Base-by-base conservation (phyloP, 2,329 filamentous ascomycete species). In the Cryphonectria carpinicola region DNA sequence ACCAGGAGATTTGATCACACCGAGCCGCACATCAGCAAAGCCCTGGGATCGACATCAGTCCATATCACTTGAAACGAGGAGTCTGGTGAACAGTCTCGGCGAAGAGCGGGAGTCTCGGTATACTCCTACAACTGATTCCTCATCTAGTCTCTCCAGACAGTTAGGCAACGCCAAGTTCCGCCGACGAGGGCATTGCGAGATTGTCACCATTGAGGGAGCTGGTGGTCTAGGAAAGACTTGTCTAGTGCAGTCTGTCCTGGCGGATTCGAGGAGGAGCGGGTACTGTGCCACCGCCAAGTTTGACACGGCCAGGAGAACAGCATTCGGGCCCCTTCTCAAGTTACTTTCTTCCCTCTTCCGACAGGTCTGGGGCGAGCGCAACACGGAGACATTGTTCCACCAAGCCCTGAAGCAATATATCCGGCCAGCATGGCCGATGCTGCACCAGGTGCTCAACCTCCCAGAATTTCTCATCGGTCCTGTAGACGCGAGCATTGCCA, bases 261-360 rank as follows among this genome's bases (percentile, higher is more conserved):
- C 86, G 3, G 89, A 91, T 73, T 87, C 87, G 22, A 83, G 89
- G 65, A 84, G 86, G 62, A 85, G 86, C 71, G 89, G 89, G 3
- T 91, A 91, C 76, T 91, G 88, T 75, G 88, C 89, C 8, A 90
- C 88, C 43, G 87, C 89, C 56, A 91, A 91, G 76, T 91, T 91
- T 71, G 89, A 92, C 75, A 87, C 86, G 0, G 86, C 88, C 0
- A 83, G 87, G 74, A 85, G 85, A 74, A 87, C 84, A 11, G 87
- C 89, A 4, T 91, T 90, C 76, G 89, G 88, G 1, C 89, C 89
- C 4, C 79, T 91, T 54, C 83, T 91, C 37, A 90, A 88, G 78
- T 79, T 91, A n/a, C 79, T 91, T 14, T 90, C 89, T 14, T 90
- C 88, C 28, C 80, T 92, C 22, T 91, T 91, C 79, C 88, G 88